phyloP scores from a whole-genome alignment of 768 basidiomycete genomes.

The Rossbeevera mucosa region DNA sequence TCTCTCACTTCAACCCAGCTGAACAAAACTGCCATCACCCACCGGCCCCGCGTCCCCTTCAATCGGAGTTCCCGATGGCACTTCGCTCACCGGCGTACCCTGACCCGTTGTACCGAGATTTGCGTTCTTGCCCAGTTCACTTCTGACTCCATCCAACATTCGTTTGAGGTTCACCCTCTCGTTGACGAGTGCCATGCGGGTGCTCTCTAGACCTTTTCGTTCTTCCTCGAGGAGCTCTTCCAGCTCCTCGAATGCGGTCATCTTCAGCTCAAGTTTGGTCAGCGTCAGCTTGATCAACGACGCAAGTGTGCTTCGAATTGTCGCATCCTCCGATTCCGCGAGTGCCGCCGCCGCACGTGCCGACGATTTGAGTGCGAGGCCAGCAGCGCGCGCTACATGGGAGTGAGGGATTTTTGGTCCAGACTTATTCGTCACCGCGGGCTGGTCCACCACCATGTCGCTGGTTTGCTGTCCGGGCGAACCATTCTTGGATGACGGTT shows the following conservation, averaged over 20 bases:
- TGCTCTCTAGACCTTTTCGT: conserved; percentile 76
- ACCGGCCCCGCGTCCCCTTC: conserved; percentile 56
- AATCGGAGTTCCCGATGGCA: conserved; percentile 39
- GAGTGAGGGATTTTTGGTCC: conserved; percentile 54
- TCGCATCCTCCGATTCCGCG: conserved; percentile 75
- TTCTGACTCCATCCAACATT: conserved; percentile 62
- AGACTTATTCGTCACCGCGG: conserved; percentile 27
- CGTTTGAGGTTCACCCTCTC: conserved; percentile 72
- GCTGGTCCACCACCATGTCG: conserved; percentile 47
- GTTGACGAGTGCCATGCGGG: conserved; percentile 70
- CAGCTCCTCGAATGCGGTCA: conserved; percentile 90
- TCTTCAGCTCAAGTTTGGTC: conserved; percentile 92
- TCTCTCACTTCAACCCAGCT: conserved; percentile 35
- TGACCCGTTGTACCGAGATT: conserved; percentile 56
- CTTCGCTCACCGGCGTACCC: conserved; percentile 53
- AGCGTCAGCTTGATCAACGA: conserved; percentile 79
- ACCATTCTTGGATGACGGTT: conserved; percentile 14
- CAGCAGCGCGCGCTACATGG: conserved; percentile 76
- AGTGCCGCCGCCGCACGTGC: conserved; percentile 78
- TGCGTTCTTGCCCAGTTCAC: conserved; percentile 56
- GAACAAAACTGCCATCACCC: conserved; percentile 49
- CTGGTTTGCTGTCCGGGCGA: conserved; percentile 24
- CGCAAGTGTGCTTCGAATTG: conserved; percentile 75
- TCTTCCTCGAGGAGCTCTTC: conserved; percentile 92
- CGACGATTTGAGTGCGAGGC: conserved; percentile 84